Conservation (phyloP, 1,284 basidiomycete species). For the Anthracocystis walkeri region DNA sequence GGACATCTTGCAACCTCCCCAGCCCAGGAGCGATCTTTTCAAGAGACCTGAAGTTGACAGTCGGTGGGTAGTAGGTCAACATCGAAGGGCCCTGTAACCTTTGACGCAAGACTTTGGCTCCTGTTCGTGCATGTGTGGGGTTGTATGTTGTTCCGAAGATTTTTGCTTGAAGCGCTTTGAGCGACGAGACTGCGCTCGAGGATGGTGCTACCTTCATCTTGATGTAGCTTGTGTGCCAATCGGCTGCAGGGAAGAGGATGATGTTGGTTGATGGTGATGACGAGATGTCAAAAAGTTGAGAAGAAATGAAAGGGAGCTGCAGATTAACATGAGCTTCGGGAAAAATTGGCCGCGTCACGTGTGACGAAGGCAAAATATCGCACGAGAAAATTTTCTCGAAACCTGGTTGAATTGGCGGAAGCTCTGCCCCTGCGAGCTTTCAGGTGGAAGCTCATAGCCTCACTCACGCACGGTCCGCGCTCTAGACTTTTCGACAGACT, state of each 20-base stretch:
- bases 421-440: conserved; percentile 8
- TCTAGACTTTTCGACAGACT: too few species aligned
- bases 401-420: not conserved
- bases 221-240: too few species aligned
- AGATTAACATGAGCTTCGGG: not conserved
- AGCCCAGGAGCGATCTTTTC: conserved; percentile 30
- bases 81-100: conserved; percentile 62
- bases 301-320: not conserved
- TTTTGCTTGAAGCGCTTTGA: conserved; percentile 56
- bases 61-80: conserved; percentile 65
- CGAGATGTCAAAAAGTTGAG: not conserved
- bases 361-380: conserved; percentile 1
- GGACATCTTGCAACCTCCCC: conserved; percentile 39
- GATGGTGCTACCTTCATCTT: conserved; percentile 47
- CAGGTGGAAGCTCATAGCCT: conserved; percentile 8
- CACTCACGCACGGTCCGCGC: conserved; percentile 18
- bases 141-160: conserved; percentile 60
- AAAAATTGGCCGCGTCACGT: conserved; percentile 13
- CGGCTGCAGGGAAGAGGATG: not conserved
- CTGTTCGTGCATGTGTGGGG: conserved; percentile 57
- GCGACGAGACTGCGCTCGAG: conserved; percentile 44
- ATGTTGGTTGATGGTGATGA: not conserved
- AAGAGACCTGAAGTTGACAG: conserved; percentile 54
- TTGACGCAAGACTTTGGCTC: conserved; percentile 61
- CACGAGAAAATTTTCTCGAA: conserved; percentile 1